Percentiles rank a stretch among this genome's conserved stretches.
Evolutionary conservation across 2,329 filamentous ascomycete genomes (phyloP).

Genomic region (Paecilomyces sp.): DNA sequence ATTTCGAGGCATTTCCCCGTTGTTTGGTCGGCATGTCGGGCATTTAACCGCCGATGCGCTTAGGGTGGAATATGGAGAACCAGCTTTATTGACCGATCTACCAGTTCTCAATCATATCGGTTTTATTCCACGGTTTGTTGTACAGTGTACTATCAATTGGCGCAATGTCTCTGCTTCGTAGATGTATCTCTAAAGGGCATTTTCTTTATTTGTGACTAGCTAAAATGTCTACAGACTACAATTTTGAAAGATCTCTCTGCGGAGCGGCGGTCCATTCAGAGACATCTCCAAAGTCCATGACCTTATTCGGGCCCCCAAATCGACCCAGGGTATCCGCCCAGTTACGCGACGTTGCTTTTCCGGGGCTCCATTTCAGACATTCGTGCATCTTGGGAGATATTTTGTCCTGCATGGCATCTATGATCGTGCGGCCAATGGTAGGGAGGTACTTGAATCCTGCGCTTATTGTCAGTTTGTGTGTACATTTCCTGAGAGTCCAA

Average conservation of each 20-base stretch:
- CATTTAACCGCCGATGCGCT: too few species aligned
- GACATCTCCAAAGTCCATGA: conserved; percentile 38
- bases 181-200: too few species aligned
- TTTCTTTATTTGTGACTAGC: not conserved
- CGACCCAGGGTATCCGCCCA: conserved; percentile 30
- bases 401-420: conserved; percentile 40
- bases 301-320: conserved; percentile 39
- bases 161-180: too few species aligned
- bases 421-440: conserved; percentile 42
- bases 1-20: too few species aligned
- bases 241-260: conserved; percentile 1
- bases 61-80: too few species aligned
- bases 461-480: not conserved
- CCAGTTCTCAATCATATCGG: too few species aligned
- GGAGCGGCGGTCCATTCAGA: not conserved
- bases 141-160: too few species aligned
- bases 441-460: conserved; percentile 46
- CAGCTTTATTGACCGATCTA: too few species aligned
- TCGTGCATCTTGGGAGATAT: conserved; percentile 47
- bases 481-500: not conserved
- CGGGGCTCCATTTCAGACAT: conserved; percentile 37
- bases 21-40: too few species aligned
- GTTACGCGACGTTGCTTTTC: not conserved
- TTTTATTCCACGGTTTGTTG: too few species aligned
- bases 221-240: not conserved